Conservation (phyloP, 345 rosid genomes). For the Lumnitzera littorea region DNA sequence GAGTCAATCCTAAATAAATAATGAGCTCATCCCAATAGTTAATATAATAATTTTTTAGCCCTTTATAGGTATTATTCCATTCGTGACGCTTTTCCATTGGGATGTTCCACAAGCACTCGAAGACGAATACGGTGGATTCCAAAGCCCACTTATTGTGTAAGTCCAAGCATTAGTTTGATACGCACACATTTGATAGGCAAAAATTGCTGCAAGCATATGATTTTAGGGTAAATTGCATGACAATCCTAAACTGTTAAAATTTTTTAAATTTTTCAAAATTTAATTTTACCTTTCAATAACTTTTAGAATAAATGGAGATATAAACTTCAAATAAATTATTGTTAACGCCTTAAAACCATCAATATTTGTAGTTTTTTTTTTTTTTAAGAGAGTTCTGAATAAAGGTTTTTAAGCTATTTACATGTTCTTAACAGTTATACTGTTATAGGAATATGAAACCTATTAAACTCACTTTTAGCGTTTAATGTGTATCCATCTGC, state of each 20-base stretch:
- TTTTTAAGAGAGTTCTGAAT: too few species aligned
- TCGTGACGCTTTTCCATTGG: constrained; percentile 52
- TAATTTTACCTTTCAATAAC: too few species aligned
- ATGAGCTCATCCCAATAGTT: too few species aligned
- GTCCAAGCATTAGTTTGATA: background rate
- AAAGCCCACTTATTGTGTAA: constrained; percentile 40
- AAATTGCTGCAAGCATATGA: background rate
- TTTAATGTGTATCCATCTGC: background rate
- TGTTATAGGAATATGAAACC: too few species aligned
- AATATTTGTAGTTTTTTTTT: too few species aligned
- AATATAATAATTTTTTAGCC: too few species aligned
- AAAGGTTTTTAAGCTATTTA: background rate
- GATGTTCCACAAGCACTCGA: constrained; percentile 56
- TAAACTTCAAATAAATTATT: too few species aligned
- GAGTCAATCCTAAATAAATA: too few species aligned
- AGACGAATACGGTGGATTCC: constrained; percentile 52
- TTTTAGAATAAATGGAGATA: too few species aligned
- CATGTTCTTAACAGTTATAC: background rate
- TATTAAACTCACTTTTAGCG: too few species aligned
- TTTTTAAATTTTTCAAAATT: too few species aligned
- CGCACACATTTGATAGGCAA: background rate
- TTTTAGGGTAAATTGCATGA: background rate
- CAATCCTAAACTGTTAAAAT: background rate
- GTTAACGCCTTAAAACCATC: too few species aligned
- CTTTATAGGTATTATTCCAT: constrained; percentile 36